Base-by-base conservation (phyloP, 2,329 filamentous ascomycete species). In the Leptographium flavum region DNA sequence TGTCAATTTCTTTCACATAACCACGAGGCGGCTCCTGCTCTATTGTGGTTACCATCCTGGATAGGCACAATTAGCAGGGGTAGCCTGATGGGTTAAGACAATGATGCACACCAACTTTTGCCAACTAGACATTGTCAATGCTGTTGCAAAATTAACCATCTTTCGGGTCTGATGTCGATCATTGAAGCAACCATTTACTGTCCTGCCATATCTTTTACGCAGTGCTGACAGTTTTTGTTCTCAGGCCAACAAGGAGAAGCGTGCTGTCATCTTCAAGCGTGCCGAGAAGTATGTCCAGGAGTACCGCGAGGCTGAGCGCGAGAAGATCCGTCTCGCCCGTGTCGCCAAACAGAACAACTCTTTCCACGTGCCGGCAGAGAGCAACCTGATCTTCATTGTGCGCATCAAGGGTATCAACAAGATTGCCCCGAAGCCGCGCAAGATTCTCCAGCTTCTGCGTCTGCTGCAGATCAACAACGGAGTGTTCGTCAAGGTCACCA, bases 401-500 rank as follows among this genome's bases (percentile, higher is more conserved):
- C 90, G 92, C 69, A 98, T 98, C 79, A 98, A 98, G 87, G 92
- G 81, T 80, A 96, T 98, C 87, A 96, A 96, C 86, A 98, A 98
- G 85, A 96, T 98, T 62, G 81, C 93, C 66, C 92, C 92, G 60
- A 96, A 98, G 85, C 93, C 93, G 71, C 88, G 92, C 79, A 98
- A 98, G 83, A 96, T 94, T 64, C 81, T 98, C 60, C 92, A 98
- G 75, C 86, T 98, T 52, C 88, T 98, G 67, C 90, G 92, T 77
- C 87, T 98, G 56, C 83, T 98, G 62, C 92, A 98, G 78, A 98
- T 98, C 84, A 98, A 98, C 86, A 96, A 94, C 70, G 92, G 90
- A 70, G 87, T 95, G 70, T 98, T 98, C 74, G 76, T 98, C 71
- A 83, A 81, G 64, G 76, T 95, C 64, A 96, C 88, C 74, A 98